Evolutionary conservation across 2,329 filamentous ascomycete species (phyloP).

Genomic region (Sordariomycetes sp.): DNA sequence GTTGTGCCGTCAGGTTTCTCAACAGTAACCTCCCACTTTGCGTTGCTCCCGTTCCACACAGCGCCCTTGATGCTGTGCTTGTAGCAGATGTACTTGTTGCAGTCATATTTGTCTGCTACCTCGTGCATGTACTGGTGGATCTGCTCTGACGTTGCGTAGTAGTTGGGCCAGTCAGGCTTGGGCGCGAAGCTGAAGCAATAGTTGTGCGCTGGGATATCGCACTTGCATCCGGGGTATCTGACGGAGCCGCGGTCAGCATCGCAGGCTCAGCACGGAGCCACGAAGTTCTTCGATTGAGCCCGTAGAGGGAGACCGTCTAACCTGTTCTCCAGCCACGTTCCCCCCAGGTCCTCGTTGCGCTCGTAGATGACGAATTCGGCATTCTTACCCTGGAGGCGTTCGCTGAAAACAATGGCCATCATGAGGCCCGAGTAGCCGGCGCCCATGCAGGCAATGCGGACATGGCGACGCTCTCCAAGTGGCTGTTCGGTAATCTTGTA

Average conservation of each 20-base stretch:
- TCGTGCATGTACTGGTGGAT: slow-evolving; percentile 27
- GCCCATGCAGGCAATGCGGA: slow-evolving; percentile 17
- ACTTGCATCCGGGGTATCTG: slow-evolving; percentile 9
- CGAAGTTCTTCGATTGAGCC: too few relatives aligned
- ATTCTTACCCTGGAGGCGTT: slow-evolving; percentile 13
- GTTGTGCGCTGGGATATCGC: slow-evolving; percentile 7
- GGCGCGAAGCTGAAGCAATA: slow-evolving; percentile 9
- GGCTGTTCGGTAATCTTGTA: slow-evolving; percentile 8
- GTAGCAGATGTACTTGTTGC: slow-evolving; percentile 46
- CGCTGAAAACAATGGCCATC: slow-evolving; percentile 16
- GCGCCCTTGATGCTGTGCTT: slow-evolving; percentile 40
- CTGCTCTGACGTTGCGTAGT: slow-evolving; percentile 7
- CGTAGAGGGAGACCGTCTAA: too few relatives aligned
- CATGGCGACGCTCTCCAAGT: slow-evolving; percentile 5
- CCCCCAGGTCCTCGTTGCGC: slow-evolving; percentile 6
- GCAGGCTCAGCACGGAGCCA: too few relatives aligned
- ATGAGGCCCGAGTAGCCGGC: slow-evolving; percentile 20
- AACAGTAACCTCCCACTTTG: slow-evolving; percentile 5
- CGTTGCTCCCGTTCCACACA: slow-evolving; percentile 38
- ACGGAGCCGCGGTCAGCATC: too few relatives aligned
- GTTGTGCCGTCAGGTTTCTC: not conserved
- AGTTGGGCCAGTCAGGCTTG: slow-evolving; percentile 9
- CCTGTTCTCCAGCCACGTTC: slow-evolving; percentile 6
- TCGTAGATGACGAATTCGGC: slow-evolving; percentile 9
- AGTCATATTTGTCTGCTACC: slow-evolving; percentile 51